Percentiles rank a stretch among this genome's conserved stretches.
These are phyloP conservation scores for Cucumis sativus DNA, from an alignment of 306 rosid species.

Conservation along the genomic window DNA sequence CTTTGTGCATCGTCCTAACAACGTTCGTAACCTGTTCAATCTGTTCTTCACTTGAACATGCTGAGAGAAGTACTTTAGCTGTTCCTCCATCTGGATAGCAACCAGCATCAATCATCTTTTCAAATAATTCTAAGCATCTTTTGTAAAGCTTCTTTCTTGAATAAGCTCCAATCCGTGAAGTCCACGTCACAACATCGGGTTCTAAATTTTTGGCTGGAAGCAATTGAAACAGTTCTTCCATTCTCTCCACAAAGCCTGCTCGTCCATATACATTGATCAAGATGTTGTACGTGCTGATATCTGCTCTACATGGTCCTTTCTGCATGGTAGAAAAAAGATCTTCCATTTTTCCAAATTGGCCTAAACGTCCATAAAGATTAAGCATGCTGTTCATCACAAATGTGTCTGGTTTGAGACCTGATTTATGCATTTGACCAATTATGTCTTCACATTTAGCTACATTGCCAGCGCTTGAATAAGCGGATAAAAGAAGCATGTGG, in stretches of 20 bases:
- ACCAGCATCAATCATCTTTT: slow-evolving; percentile 83
- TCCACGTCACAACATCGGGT: slow-evolving; percentile 96
- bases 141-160: slow-evolving; percentile 67
- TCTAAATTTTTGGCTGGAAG: slow-evolving; percentile 40
- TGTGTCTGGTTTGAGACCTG: slow-evolving; percentile 67
- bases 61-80: slow-evolving; percentile 67
- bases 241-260: slow-evolving; percentile 61
- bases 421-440: slow-evolving; percentile 55
- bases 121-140: slow-evolving; percentile 73
- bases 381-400: slow-evolving; percentile 74
- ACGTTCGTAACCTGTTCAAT: slow-evolving; percentile 61
- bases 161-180: slow-evolving; percentile 80
- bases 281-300: slow-evolving; percentile 76
- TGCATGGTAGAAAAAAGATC: slow-evolving; percentile 55
- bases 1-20: slow-evolving; percentile 72
- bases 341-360: slow-evolving; percentile 72
- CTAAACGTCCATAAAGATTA: slow-evolving; percentile 67
- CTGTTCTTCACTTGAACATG: slow-evolving; percentile 71
- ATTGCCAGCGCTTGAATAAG: slow-evolving; percentile 57
- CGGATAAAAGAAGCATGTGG: slow-evolving; percentile 81
- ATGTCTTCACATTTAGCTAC: slow-evolving; percentile 66
- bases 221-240: slow-evolving; percentile 54
- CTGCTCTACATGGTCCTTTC: slow-evolving; percentile 41
- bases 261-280: slow-evolving; percentile 70
- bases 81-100: slow-evolving; percentile 94